These are phyloP conservation scores for Mesostigma viride DNA, from an alignment of 139 green algal genomes.

Conservation along the genomic window DNA sequence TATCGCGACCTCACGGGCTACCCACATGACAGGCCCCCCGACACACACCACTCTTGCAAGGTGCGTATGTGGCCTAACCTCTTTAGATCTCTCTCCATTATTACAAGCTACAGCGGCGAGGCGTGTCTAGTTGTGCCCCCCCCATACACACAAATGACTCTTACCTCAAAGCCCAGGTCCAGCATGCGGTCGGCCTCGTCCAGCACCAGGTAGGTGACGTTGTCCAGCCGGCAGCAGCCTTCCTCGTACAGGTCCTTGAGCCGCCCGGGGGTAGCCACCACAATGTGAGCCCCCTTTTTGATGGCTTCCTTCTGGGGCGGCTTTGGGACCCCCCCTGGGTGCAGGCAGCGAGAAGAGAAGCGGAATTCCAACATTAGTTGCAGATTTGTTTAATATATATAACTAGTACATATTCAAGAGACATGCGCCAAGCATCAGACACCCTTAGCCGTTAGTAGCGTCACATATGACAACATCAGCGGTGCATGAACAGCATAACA, in stretches of 20 bases:
- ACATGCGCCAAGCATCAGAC: no score
- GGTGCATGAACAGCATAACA: no score
- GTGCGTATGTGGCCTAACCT: neutral
- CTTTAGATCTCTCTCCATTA: neutral
- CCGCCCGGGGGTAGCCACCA: conserved; percentile 51
- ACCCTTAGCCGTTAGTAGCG: no score
- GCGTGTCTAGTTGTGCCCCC: neutral
- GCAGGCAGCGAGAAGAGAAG: no score
- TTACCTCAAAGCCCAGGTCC: conserved; percentile 50
- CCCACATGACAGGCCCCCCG: neutral
- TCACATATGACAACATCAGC: no score
- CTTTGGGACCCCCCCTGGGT: conserved; percentile 46
- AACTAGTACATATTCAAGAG: no score
- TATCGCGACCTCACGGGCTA: neutral
- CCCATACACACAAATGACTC: neutral
- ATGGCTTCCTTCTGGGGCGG: conserved; percentile 36
- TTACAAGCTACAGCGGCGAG: neutral
- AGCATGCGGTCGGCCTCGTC: conserved; percentile 92
- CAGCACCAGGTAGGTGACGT: conserved; percentile 48
- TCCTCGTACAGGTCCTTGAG: conserved; percentile 83
- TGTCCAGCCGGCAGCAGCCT: conserved; percentile 10
- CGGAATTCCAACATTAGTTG: no score
- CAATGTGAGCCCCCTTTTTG: neutral
- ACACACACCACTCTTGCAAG: neutral
- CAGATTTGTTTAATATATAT: no score